Evolutionary conservation across 768 basidiomycete species (phyloP).

Genomic region (Kwoniella newhampshirensis): DNA sequence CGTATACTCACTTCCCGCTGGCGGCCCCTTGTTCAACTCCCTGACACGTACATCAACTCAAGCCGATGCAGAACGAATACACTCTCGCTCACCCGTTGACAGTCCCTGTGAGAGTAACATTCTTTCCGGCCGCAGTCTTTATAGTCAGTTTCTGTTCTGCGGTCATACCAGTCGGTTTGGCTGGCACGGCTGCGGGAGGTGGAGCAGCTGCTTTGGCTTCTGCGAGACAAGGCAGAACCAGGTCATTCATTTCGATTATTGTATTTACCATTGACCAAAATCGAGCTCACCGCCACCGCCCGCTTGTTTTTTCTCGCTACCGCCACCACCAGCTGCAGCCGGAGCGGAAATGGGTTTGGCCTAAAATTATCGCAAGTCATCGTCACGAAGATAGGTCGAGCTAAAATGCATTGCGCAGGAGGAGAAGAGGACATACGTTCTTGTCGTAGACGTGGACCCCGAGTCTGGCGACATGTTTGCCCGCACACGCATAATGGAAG

Average conservation of each 20-base stretch:
- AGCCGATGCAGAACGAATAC: no score
- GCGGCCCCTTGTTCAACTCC: slow-evolving; percentile 42
- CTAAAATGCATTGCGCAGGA: neutral
- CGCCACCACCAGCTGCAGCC: slow-evolving; percentile 11
- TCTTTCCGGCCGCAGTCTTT: slow-evolving; percentile 41
- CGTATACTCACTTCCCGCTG: slow-evolving; percentile 44
- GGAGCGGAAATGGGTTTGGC: slow-evolving; percentile 7
- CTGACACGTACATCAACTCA: no score
- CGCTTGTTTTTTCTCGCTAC: slow-evolving; percentile 16
- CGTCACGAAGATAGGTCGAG: neutral
- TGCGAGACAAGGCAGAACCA: neutral
- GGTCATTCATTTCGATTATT: neutral
- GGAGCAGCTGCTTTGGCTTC: slow-evolving; percentile 9
- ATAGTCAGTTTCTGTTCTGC: slow-evolving; percentile 27
- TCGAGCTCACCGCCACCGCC: slow-evolving; percentile 10
- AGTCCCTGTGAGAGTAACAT: slow-evolving; percentile 28
- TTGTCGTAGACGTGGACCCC: slow-evolving; percentile 47
- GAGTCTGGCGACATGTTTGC: slow-evolving; percentile 48
- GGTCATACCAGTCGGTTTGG: neutral
- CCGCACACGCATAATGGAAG: slow-evolving; percentile 50
- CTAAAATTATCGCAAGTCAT: neutral
- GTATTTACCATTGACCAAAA: slow-evolving; percentile 2
- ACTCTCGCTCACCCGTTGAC: slow-evolving; percentile 44
- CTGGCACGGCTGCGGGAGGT: slow-evolving; percentile 7
- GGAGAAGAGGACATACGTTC: slow-evolving; percentile 28